A percentile compares a stretch with the other conserved stretches of the same genome.
These are phyloP conservation scores for Oryza officinalis DNA, from an alignment of 176 grass and related monocot genomes.

Conservation along the genomic window DNA sequence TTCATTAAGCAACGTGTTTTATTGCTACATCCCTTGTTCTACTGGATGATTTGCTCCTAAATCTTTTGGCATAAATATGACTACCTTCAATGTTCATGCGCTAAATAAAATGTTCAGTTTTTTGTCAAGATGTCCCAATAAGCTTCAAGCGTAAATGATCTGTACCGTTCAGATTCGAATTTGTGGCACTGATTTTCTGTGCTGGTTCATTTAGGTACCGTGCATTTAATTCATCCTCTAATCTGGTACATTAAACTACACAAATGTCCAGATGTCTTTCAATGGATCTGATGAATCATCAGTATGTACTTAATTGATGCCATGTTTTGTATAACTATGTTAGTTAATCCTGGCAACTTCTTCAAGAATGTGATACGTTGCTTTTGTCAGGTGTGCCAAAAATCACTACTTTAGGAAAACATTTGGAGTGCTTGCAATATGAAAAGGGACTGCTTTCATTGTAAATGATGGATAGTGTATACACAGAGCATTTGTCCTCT, in stretches of 20 bases:
- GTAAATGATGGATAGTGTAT: neutral
- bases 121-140: neutral
- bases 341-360: neutral
- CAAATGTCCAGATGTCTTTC: neutral
- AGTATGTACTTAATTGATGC: neutral
- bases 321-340: neutral
- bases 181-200: neutral
- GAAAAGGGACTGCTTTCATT: neutral
- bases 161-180: neutral
- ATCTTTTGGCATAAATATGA: neutral
- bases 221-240: neutral
- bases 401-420: neutral
- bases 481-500: neutral
- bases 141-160: neutral
- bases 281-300: neutral
- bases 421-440: neutral
- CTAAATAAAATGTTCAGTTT: neutral
- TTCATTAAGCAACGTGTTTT: neutral
- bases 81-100: neutral
- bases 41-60: too few relatives aligned
- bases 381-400: neutral
- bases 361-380: neutral
- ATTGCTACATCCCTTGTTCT: neutral
- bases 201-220: neutral
- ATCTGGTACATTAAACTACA: neutral